Base-by-base conservation (phyloP, 2,329 filamentous ascomycete genomes). In the Exophiala sideris region DNA sequence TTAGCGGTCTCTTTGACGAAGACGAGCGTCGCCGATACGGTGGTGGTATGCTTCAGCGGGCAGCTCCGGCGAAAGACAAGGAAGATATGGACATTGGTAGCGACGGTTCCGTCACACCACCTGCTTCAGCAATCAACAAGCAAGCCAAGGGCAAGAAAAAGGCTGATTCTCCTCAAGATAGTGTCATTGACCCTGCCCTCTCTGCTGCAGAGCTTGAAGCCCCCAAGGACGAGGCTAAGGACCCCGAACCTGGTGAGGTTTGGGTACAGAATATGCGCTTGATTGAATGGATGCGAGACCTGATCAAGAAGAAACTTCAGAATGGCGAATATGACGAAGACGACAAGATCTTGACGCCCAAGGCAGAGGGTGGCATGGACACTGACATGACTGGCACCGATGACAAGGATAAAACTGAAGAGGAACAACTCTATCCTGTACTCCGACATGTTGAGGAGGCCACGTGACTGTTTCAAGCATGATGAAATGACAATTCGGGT, bases 231-330 rank as follows among this genome's bases (percentile, higher is more conserved):
- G 62, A 63, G 14, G 66, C 69, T 10, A 65, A 67, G 14, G 67
- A 70, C 38, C 58, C 64, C 6, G 65, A 67, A 9, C 64, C 65
- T 5, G 66, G 68, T 20, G 68, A 71, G 50, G 70, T 69, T 11
- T 86, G 82, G 83, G 78, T 85, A 8, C 80, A 84, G 66, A 84
- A 84, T 68, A 81, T 84, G 50, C 79, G 83, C n/a, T 75, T 82
- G 8, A 80, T 86, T 29, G 82, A 85, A 69, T 75, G 76, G 47
- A 73, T 86, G 34, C 76, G 82, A 40, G 76, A 76, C 16, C 80
- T 79, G 67, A 76, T 85, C 61, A 76, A 78, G 51, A 75, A 79
- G 45, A 73, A 79, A 48, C 71, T 86, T 18, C 74, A 80, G 55
- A 69, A 71, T 38, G 77, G 76, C 34, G 79, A 83, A 34, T 83